Conservation (phyloP, 257 asterid species). For the Handroanthus guayacan region DNA sequence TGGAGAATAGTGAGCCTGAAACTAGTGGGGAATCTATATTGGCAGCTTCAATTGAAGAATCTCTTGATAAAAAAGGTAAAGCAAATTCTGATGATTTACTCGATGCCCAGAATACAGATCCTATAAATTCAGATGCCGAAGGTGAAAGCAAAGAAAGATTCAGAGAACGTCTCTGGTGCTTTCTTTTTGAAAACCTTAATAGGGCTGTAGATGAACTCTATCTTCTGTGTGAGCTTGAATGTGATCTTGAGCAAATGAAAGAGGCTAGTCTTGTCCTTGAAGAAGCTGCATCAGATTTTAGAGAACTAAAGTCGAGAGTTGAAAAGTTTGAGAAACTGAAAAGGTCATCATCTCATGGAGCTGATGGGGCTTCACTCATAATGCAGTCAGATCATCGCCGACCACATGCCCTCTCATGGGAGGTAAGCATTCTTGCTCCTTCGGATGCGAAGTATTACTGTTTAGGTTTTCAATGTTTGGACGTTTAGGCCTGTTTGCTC, state of each 20-base stretch:
- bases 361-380: slow-evolving; percentile 62
- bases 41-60: slow-evolving; percentile 46
- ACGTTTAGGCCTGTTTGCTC: slow-evolving; percentile 11
- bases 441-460: slow-evolving; percentile 14
- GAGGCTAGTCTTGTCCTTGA: slow-evolving; percentile 97
- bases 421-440: slow-evolving; percentile 66
- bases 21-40: slow-evolving; percentile 40
- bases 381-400: slow-evolving; percentile 95
- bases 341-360: slow-evolving; percentile 61
- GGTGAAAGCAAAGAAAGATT: slow-evolving; percentile 94
- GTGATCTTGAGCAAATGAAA: slow-evolving; percentile 92
- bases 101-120: slow-evolving; percentile 46
- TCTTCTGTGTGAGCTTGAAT: slow-evolving; percentile 98
- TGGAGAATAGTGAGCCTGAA: slow-evolving; percentile 44
- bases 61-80: slow-evolving; percentile 38
- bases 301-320: slow-evolving; percentile 81
- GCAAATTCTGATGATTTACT: slow-evolving; percentile 48
- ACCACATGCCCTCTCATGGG: slow-evolving; percentile 99
- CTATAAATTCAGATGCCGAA: slow-evolving; percentile 48
- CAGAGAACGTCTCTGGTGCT: slow-evolving; percentile 98
- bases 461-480: slow-evolving; percentile 24
- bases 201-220: slow-evolving; percentile 97
- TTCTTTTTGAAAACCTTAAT: slow-evolving; percentile 96
- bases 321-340: slow-evolving; percentile 87
- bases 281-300: slow-evolving; percentile 95